Evolutionary conservation across 2,329 filamentous ascomycete species (phyloP).

Genomic region (Trichoderma koningii): DNA sequence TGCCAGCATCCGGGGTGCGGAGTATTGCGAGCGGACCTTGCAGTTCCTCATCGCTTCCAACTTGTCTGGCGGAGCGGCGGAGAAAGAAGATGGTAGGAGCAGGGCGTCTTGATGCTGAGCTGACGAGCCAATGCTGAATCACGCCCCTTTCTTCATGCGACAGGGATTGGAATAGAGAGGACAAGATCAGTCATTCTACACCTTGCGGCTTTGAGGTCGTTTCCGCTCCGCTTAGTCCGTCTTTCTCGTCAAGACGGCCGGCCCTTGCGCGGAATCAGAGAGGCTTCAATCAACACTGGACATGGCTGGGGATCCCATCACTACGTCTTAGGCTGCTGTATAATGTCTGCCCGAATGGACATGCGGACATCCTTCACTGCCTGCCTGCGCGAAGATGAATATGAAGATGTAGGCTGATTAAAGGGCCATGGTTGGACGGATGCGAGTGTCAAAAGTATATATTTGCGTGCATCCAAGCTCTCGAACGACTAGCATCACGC

Average conservation of each 20-base stretch:
- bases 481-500: neutral
- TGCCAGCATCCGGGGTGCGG: neutral
- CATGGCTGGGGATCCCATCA: neutral
- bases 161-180: neutral
- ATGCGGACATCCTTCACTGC: neutral
- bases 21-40: neutral
- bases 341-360: constrained; percentile 6
- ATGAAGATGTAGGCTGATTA: neutral
- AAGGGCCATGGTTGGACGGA: too few species aligned
- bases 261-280: neutral
- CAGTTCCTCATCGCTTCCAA: neutral
- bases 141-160: neutral
- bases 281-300: neutral
- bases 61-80: constrained; percentile 2
- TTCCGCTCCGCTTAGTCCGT: neutral
- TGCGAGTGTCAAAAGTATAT: neutral
- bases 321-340: too few species aligned
- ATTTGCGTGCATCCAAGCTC: neutral
- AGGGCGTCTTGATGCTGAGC: constrained; percentile 3
- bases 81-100: neutral
- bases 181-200: neutral
- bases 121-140: neutral
- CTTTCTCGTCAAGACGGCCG: neutral
- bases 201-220: neutral
- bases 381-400: neutral